These are phyloP conservation scores for Apostasia shenzhenica DNA, from an alignment of 106 monocot genomes.

Conservation along the genomic window DNA sequence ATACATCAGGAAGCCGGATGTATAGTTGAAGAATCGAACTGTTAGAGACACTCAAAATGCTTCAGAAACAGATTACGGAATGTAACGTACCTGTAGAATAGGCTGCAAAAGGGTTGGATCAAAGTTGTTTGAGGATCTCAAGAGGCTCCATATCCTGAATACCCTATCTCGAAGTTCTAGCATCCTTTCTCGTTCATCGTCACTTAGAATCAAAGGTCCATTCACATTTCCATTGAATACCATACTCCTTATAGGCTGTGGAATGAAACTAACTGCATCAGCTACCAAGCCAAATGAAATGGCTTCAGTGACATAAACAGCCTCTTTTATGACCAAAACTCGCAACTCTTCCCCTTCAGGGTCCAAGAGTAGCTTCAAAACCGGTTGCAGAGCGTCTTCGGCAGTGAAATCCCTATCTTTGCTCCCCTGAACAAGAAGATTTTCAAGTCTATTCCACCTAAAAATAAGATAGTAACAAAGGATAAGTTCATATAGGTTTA, in stretches of 20 bases:
- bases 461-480: slow-evolving; percentile 13
- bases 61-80: background rate
- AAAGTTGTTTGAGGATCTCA: slow-evolving; percentile 82
- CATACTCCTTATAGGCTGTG: slow-evolving; percentile 52
- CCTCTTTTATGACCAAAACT: slow-evolving; percentile 80
- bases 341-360: slow-evolving; percentile 85
- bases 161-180: slow-evolving; percentile 75
- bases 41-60: background rate
- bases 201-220: slow-evolving; percentile 56
- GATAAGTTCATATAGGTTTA: too few species aligned
- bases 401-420: slow-evolving; percentile 90
- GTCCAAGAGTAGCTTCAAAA: slow-evolving; percentile 76
- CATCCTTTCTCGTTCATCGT: slow-evolving; percentile 63
- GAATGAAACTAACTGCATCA: slow-evolving; percentile 77
- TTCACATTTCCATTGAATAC: slow-evolving; percentile 36
- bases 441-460: slow-evolving; percentile 99
- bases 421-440: slow-evolving; percentile 90
- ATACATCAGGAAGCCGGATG: too few species aligned
- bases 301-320: slow-evolving; percentile 87
- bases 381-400: slow-evolving; percentile 94
- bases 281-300: slow-evolving; percentile 56
- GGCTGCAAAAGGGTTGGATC: slow-evolving; percentile 89
- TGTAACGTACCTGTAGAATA: slow-evolving; percentile 68
- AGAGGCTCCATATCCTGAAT: slow-evolving; percentile 78
- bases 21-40: background rate